Evolutionary conservation across 805 yeast genomes (phyloP).

Genomic region (Candida nanaspora): DNA sequence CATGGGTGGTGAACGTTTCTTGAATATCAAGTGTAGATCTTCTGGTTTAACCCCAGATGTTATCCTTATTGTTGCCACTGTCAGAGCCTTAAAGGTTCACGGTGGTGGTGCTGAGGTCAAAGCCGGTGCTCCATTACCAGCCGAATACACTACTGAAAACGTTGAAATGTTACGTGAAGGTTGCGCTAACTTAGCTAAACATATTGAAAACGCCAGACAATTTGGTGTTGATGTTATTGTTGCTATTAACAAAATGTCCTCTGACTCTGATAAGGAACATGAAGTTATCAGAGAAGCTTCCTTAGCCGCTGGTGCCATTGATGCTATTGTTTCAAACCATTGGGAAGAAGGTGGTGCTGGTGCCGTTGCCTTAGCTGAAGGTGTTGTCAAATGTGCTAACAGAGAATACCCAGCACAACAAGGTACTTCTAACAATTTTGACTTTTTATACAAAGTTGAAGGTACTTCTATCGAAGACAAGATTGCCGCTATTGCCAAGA

Average conservation of each 20-base stretch:
- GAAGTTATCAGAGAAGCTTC: conserved; percentile 76
- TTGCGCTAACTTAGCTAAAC: conserved; percentile 83
- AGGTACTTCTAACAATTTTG: conserved; percentile 36
- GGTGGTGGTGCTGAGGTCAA: conserved; percentile 97
- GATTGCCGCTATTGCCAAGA: conserved; percentile 67
- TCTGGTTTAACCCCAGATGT: conserved; percentile 85
- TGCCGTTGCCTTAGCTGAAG: conserved; percentile 75
- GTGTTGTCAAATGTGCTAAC: conserved; percentile 67
- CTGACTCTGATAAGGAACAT: conserved; percentile 78
- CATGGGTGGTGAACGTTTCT: conserved; percentile 98
- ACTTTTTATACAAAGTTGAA: conserved; percentile 64
- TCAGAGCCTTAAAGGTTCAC: conserved; percentile 92
- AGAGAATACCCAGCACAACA: conserved; percentile 29
- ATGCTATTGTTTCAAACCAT: conserved; percentile 85
- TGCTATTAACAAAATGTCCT: conserved; percentile 82
- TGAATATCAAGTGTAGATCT: conserved; percentile 91
- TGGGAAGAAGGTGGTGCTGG: conserved; percentile 97
- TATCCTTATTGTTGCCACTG: conserved; percentile 92
- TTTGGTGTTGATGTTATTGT: conserved; percentile 92
- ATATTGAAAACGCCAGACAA: conserved; percentile 74
- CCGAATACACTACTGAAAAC: conserved; percentile 74
- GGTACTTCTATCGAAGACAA: conserved; percentile 68
- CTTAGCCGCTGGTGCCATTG: conserved; percentile 84
- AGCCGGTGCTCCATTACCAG: conserved; percentile 85
- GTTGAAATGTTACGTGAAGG: conserved; percentile 72